A percentile compares a stretch with the other conserved stretches of the same genome.
These are phyloP conservation scores for Podospora appendiculata DNA, from an alignment of 495 filamentous ascomycete genomes.

Conservation along the genomic window DNA sequence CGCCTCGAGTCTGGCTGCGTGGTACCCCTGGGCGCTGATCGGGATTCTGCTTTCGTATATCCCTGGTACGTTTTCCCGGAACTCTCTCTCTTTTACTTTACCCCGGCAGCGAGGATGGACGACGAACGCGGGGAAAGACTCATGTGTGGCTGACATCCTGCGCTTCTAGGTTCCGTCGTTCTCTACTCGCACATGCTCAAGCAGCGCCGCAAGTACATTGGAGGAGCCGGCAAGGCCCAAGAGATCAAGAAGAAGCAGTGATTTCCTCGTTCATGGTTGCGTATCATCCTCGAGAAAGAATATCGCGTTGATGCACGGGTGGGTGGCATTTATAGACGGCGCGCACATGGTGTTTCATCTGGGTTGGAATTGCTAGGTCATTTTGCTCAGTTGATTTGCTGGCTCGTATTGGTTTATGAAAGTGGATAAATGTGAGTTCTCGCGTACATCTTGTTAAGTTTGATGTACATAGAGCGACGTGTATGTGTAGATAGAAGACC, in stretches of 20 bases:
- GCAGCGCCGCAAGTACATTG: conserved; percentile 66
- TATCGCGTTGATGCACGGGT: too few relatives aligned
- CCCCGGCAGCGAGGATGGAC: too few relatives aligned
- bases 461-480: too few relatives aligned
- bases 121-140: neutral
- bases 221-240: conserved; percentile 35
- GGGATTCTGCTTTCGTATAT: conserved; percentile 64
- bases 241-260: conserved; percentile 25
- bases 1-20: conserved; percentile 36
- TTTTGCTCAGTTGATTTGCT: too few relatives aligned
- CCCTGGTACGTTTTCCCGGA: conserved; percentile 52
- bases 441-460: too few relatives aligned
- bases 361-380: neutral
- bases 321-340: too few relatives aligned
- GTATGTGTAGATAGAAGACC: too few relatives aligned
- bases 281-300: neutral
- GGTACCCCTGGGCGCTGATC: conserved; percentile 52
- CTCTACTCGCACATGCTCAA: conserved; percentile 91
- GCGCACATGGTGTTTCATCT: neutral
- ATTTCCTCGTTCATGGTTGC: neutral
- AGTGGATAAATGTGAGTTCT: too few relatives aligned
- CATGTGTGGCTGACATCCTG: neutral
- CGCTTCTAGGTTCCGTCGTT: conserved; percentile 63
- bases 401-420: too few relatives aligned
- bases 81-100: neutral